A percentile compares a stretch with the other conserved stretches of the same genome.
These are phyloP conservation scores for Fusarium setosum DNA, from an alignment of 2,329 filamentous ascomycete genomes.

Conservation along the genomic window DNA sequence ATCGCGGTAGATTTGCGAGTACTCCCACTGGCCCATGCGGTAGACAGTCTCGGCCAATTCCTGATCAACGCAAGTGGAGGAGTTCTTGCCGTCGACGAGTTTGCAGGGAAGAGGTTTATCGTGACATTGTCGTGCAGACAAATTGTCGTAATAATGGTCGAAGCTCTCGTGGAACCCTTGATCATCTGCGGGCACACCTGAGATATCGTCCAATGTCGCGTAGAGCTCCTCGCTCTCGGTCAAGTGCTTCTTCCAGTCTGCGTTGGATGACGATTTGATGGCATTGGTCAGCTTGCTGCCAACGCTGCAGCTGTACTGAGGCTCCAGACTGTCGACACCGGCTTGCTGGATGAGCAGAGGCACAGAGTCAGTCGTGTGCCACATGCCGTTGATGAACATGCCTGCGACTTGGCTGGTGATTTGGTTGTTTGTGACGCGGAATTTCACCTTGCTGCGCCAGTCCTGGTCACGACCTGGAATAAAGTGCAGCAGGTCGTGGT, in stretches of 20 bases:
- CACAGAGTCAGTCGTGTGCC: conserved; percentile 54
- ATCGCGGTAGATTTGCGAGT: conserved; percentile 81
- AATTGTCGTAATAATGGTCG: conserved; percentile 88
- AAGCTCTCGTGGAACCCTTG: conserved; percentile 76
- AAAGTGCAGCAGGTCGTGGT: conserved; percentile 75
- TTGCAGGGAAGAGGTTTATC: conserved; percentile 78
- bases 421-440: conserved; percentile 82
- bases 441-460: conserved; percentile 62
- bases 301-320: conserved; percentile 73
- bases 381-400: conserved; percentile 80
- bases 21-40: conserved; percentile 83
- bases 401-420: conserved; percentile 86
- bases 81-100: conserved; percentile 56
- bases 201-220: conserved; percentile 72
- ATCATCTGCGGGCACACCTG: conserved; percentile 68
- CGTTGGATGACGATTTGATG: conserved; percentile 58
- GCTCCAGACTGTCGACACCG: conserved; percentile 78
- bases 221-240: conserved; percentile 66
- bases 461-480: conserved; percentile 64
- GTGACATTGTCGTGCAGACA: conserved; percentile 83
- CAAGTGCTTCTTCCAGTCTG: conserved; percentile 74
- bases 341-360: conserved; percentile 62
- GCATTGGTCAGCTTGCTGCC: conserved; percentile 56
- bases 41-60: conserved; percentile 76
- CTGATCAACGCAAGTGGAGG: conserved; percentile 70